Conservation (phyloP, 2,329 filamentous ascomycete species). For the Westerdykella ornata region DNA sequence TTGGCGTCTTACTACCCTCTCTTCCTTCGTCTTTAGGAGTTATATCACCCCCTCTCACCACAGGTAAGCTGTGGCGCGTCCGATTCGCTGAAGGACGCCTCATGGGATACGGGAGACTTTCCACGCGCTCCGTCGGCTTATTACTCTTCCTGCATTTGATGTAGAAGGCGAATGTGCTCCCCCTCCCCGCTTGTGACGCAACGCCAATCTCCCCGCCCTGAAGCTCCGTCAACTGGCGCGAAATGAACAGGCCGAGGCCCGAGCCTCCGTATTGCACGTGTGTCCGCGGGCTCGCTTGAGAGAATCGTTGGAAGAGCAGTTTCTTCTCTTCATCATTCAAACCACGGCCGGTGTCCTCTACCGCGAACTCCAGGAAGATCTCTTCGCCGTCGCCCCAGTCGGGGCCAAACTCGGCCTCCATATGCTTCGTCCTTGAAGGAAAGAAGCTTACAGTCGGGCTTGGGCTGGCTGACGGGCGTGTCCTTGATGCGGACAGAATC, state of each 20-base stretch:
- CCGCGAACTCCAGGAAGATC: conserved; percentile 63
- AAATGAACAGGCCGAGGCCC: conserved; percentile 73
- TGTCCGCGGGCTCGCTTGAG: conserved; percentile 67
- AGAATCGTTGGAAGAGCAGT: conserved; percentile 69
- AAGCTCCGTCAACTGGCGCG: conserved; percentile 68
- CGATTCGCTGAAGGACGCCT: conserved; percentile 26
- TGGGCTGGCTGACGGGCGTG: conserved; percentile 44
- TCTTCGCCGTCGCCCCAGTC: conserved; percentile 66
- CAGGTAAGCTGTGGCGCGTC: conserved; percentile 15
- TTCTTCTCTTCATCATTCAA: conserved; percentile 65
- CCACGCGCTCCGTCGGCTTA: conserved; percentile 29
- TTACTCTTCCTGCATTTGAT: conserved; percentile 58
- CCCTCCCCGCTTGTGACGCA: conserved; percentile 57
- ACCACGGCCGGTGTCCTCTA: conserved; percentile 71
- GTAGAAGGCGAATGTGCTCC: conserved; percentile 72
- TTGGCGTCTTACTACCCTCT: conserved; percentile 10
- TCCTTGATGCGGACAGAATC: conserved; percentile 56
- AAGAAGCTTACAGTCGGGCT: conserved; percentile 54
- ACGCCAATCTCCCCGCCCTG: conserved; percentile 77
- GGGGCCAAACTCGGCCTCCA: conserved; percentile 44
- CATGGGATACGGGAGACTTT: conserved; percentile 22
- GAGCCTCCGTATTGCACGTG: conserved; percentile 75
- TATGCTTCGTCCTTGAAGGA: conserved; percentile 48
- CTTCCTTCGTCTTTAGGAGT: conserved; percentile 8
- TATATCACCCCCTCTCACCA: conserved; percentile 33